A percentile compares a stretch with the other conserved stretches of the same genome.
Evolutionary conservation across 2,329 filamentous ascomycete genomes (phyloP).

Genomic region (Emericellopsis atlantica): DNA sequence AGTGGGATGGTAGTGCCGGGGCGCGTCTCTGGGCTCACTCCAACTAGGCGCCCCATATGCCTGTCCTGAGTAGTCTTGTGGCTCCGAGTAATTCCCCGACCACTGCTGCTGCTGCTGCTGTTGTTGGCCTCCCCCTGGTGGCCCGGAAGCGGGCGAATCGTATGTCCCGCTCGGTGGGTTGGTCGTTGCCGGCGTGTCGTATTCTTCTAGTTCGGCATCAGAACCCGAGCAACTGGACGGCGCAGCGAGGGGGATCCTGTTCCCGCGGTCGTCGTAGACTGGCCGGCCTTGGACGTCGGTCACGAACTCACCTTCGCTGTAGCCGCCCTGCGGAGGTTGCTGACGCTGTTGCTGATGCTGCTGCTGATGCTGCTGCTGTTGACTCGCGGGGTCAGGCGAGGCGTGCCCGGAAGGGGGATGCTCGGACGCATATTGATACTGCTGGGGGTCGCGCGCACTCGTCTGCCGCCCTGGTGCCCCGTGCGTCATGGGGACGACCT

Average conservation of each 20-base stretch:
- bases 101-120: slow-evolving; percentile 8
- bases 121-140: slow-evolving; percentile 4
- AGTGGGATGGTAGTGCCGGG: slow-evolving; percentile 77
- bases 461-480: slow-evolving; percentile 45
- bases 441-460: slow-evolving; percentile 24
- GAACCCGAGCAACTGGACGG: slow-evolving; percentile 31
- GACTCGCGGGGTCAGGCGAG: background rate
- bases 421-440: slow-evolving; percentile 12
- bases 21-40: slow-evolving; percentile 45
- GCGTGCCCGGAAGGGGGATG: slow-evolving; percentile 2
- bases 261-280: slow-evolving; percentile 46
- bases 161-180: slow-evolving; percentile 21
- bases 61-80: slow-evolving; percentile 49
- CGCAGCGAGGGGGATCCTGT: slow-evolving; percentile 40
- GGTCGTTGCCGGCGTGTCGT: slow-evolving; percentile 37
- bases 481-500: slow-evolving; percentile 86
- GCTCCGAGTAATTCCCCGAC: slow-evolving; percentile 6
- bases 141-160: slow-evolving; percentile 15
- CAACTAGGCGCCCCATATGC: slow-evolving; percentile 58
- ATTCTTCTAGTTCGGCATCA: slow-evolving; percentile 43
- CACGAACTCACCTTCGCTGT: slow-evolving; percentile 61
- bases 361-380: slow-evolving; percentile 4
- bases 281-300: slow-evolving; percentile 49
- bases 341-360: slow-evolving; percentile 3
- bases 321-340: slow-evolving; percentile 43